Conservation (phyloP, 805 yeast species). For the Monosporozyma yasuniensis region DNA sequence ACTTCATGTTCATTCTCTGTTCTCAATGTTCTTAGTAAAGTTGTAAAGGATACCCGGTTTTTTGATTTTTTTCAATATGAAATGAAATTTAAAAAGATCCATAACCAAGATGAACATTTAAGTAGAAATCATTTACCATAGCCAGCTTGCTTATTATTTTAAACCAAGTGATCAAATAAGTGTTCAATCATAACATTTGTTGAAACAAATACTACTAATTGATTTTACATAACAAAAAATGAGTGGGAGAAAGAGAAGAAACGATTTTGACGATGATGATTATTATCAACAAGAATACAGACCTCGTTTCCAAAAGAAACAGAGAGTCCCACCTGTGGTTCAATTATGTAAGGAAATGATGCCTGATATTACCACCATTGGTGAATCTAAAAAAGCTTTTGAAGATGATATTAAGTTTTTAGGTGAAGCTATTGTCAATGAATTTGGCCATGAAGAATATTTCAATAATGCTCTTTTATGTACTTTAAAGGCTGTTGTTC, state of each 20-base stretch:
- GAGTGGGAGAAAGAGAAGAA: slow-evolving; percentile 14
- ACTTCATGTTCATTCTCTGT: no score
- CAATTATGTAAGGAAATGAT: slow-evolving; percentile 40
- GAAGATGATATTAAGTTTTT: slow-evolving; percentile 59
- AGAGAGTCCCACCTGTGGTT: slow-evolving; percentile 37
- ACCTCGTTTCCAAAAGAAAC: slow-evolving; percentile 28
- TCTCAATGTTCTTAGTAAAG: no score
- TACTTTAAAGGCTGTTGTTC: slow-evolving; percentile 57
- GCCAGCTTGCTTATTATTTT: no score
- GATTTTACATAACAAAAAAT: background rate
- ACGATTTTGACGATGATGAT: slow-evolving; percentile 20
- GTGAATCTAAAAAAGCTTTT: slow-evolving; percentile 45
- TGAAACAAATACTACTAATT: background rate
- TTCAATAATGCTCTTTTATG: slow-evolving; percentile 51
- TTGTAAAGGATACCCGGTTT: background rate
- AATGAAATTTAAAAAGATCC: background rate
- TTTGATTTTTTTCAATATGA: background rate
- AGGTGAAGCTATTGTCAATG: slow-evolving; percentile 55
- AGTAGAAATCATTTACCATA: no score
- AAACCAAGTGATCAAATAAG: background rate
- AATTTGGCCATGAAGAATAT: slow-evolving; percentile 52
- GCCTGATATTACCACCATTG: slow-evolving; percentile 47
- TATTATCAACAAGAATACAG: slow-evolving; percentile 26
- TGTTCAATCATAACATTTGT: background rate
- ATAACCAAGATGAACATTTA: background rate